Evolutionary conservation across 169 alveolate species (phyloP), one percentile per base, ranked within the genome.

Genomic region (Cryptosporidium andersoni): DNA sequence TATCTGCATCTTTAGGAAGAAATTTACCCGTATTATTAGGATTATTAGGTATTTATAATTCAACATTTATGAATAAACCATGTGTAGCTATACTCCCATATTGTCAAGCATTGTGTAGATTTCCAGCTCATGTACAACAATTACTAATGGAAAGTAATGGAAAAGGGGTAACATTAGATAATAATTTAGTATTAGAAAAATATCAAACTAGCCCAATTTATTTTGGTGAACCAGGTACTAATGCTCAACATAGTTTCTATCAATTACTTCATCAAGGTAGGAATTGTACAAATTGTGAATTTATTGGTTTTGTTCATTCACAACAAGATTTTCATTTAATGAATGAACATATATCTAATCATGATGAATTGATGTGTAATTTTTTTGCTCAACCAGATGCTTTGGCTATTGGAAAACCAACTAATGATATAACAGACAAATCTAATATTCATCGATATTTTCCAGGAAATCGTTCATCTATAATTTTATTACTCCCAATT

Each of bases 181-280:
- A 98, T 48, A 88, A 91, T 51, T 74, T 82, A 14, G 88, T 95
- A 49, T 80, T 80, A 37, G 92, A 82, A 49, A 90, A 82, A n/a
- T 82, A 64, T 49, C 52, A 88, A 36, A 92, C 98, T 5, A 98
- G 99, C 14, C 98, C 98, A 53, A 94, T 97, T 66, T 96, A 93
- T 89, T 98, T 98, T 88, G 99, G 99, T n/a, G 99, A 98, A 90
- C 99, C 99, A 37, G 99, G 99, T 55, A 98, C 99, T 37, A 97
- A 98, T 81, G 99, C 99, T 1, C 99, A 95, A 81, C 98, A 97
- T 91, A 94, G 98, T 60, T 98, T 97, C 91, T 98, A 97, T 91
- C 98, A 98, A 90, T 90, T 97, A 81, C 90, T 97, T 89, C 99
- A 98, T 89, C 98, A 98, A 90, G 99, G 99, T 40, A 91, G 95